Base-by-base conservation (phyloP, 805 yeast species). In the Candida vartiovaarae region DNA sequence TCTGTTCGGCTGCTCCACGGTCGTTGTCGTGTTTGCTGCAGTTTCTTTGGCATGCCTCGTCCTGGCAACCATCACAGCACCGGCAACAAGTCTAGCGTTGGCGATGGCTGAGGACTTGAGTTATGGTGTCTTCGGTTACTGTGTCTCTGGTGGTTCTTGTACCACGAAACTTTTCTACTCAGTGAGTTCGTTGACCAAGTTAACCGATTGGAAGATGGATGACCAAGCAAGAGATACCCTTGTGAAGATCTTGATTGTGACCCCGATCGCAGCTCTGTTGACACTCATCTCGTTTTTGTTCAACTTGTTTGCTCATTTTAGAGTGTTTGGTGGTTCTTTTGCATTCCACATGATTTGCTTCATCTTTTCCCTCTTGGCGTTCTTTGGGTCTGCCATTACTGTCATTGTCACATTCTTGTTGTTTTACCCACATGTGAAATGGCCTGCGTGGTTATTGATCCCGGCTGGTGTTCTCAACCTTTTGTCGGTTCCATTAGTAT, bases 391-490 rank as follows among this genome's bases (percentile, higher is more conserved):
- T 8, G 72, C 82, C 1, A 50, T 83, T 34, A 63, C 74, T 25
- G 75, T 83, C 42, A 62, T 84, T 8, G 71, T 80, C 28, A 66
- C 68, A 0, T 70, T 83, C 33, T 54, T 85, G 40, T 64, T 78
- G 11, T 84, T 81, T 59, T 74, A 69, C 52, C 93, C 93, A 7
- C 67, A 80, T 48, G 69, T 82, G 15, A 63, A 70, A 6, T 84
- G 90, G 90, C 71, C 80, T n/a, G 71, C 81, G 7, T 84, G 91
- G 90, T 58, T 81, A 31, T 67, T 82, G 54, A 71, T 84, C 28
- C 88, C 83, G 2, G 74, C 86, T 4, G 82, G 85, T 9, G 82
- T 70, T 0, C 62, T 80, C 42, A 70, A 72, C 43, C 63, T 84
- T 45, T 42, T 78, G 2, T 62, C 79, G 2, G 47, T 81, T 2